Evolutionary conservation across 2,329 filamentous ascomycete species (phyloP).

Genomic region (Fusarium temperatum): DNA sequence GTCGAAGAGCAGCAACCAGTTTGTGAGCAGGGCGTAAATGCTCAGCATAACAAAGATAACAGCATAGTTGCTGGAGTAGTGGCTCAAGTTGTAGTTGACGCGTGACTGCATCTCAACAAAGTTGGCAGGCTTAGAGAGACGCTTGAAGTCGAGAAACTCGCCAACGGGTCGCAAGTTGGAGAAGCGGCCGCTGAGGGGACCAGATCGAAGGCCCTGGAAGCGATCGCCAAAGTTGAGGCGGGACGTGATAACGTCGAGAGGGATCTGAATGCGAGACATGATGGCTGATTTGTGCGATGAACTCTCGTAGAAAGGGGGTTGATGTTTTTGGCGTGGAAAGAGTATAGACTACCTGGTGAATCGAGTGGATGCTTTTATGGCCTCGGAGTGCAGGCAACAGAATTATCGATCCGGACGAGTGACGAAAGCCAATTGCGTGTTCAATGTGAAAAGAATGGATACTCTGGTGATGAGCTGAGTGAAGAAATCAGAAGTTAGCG

Average conservation of each 20-base stretch:
- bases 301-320: constrained; percentile 16
- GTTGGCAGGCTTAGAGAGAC: constrained; percentile 91
- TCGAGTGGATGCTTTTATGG: constrained; percentile 27
- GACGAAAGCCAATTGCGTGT: constrained; percentile 35
- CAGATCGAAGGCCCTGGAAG: constrained; percentile 83
- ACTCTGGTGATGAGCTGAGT: constrained; percentile 29
- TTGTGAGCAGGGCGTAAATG: constrained; percentile 94
- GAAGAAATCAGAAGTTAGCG: constrained; percentile 18
- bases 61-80: constrained; percentile 99
- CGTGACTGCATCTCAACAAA: constrained; percentile 90
- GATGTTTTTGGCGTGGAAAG: constrained; percentile 5
- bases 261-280: constrained; percentile 93
- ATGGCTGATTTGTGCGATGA: constrained; percentile 27
- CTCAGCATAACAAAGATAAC: constrained; percentile 93
- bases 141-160: constrained; percentile 97
- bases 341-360: constrained; percentile 7
- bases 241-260: constrained; percentile 89
- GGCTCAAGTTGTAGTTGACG: constrained; percentile 95
- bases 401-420: constrained; percentile 37
- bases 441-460: constrained; percentile 32
- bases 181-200: constrained; percentile 83
- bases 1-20: constrained; percentile 86
- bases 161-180: constrained; percentile 89
- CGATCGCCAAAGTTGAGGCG: constrained; percentile 87
- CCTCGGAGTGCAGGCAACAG: constrained; percentile 35